These are phyloP conservation scores for Irpex sp. DNA, from an alignment of 1,284 basidiomycete species.

Conservation along the genomic window DNA sequence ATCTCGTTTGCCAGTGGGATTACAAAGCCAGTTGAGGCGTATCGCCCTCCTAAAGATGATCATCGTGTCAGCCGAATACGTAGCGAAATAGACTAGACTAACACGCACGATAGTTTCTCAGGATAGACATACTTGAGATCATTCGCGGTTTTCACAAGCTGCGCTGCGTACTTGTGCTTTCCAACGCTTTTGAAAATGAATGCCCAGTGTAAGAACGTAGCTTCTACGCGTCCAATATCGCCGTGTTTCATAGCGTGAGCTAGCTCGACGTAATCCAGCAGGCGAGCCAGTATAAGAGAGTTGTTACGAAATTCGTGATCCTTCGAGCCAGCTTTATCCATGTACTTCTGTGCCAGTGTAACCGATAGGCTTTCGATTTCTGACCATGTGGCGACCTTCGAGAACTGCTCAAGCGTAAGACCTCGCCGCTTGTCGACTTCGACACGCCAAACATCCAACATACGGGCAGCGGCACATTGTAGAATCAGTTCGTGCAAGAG, in stretches of 20 bases:
- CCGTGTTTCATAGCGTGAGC: constrained; percentile 27
- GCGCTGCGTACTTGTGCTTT: constrained; percentile 30
- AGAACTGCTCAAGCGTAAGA: constrained; percentile 9
- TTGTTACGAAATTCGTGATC: constrained; percentile 23
- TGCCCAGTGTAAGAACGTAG: constrained; percentile 21
- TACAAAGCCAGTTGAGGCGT: constrained; percentile 24
- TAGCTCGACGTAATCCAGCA: constrained; percentile 26
- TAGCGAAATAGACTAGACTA: neutral
- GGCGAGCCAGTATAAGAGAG: constrained; percentile 18
- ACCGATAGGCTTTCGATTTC: constrained; percentile 19
- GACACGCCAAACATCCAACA: neutral
- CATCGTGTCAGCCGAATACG: neutral
- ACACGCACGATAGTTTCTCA: constrained; percentile 1
- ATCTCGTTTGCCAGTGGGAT: constrained; percentile 24
- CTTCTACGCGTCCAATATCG: constrained; percentile 30
- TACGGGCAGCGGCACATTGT: constrained; percentile 15
- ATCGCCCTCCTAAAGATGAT: constrained; percentile 18
- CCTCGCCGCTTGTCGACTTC: neutral
- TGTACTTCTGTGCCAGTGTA: constrained; percentile 16
- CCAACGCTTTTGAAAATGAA: constrained; percentile 24
- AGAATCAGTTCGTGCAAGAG: constrained; percentile 32
- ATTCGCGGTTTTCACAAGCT: constrained; percentile 18
- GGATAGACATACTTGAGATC: constrained; percentile 17
- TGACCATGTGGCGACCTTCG: constrained; percentile 19
- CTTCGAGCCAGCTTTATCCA: constrained; percentile 10